A percentile compares a stretch with the other conserved stretches of the same genome.
Evolutionary conservation across 345 rosid species (phyloP).

Genomic region (Citrus unshiu): DNA sequence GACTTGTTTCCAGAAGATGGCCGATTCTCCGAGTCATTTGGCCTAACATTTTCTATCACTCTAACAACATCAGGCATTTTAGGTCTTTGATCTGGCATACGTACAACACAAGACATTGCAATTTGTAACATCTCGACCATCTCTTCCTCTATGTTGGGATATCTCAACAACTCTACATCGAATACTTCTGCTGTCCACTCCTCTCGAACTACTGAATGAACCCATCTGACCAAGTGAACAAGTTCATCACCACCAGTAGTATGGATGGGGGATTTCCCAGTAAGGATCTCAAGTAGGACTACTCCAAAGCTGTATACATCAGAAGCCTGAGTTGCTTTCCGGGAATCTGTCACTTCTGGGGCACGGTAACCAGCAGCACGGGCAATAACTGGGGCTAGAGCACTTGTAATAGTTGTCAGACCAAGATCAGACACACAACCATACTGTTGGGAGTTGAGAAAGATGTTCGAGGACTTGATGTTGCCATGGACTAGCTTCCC

Average conservation of each 20-base stretch:
- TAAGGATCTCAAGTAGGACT: constrained; percentile 83
- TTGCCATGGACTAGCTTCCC: constrained; percentile 89
- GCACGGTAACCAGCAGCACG: constrained; percentile 96
- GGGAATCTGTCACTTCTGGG: constrained; percentile 88
- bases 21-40: constrained; percentile 34
- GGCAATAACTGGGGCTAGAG: constrained; percentile 70
- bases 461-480: constrained; percentile 87
- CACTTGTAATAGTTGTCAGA: constrained; percentile 67
- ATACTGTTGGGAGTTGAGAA: constrained; percentile 54
- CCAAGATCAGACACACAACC: constrained; percentile 93
- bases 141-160: constrained; percentile 94
- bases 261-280: constrained; percentile 89
- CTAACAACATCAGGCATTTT: constrained; percentile 72
- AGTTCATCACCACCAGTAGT: constrained; percentile 83
- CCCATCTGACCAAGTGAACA: constrained; percentile 94
- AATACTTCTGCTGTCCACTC: constrained; percentile 99
- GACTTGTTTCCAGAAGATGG: constrained; percentile 47
- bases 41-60: constrained; percentile 67
- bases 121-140: constrained; percentile 98
- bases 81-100: constrained; percentile 85
- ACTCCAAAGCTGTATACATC: constrained; percentile 98
- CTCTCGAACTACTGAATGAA: constrained; percentile 93
- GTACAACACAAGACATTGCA: constrained; percentile 83
- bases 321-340: constrained; percentile 83
- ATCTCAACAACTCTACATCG: constrained; percentile 83